Conservation (phyloP, 2,329 filamentous ascomycete genomes). For the Neofusicoccum sp. region DNA sequence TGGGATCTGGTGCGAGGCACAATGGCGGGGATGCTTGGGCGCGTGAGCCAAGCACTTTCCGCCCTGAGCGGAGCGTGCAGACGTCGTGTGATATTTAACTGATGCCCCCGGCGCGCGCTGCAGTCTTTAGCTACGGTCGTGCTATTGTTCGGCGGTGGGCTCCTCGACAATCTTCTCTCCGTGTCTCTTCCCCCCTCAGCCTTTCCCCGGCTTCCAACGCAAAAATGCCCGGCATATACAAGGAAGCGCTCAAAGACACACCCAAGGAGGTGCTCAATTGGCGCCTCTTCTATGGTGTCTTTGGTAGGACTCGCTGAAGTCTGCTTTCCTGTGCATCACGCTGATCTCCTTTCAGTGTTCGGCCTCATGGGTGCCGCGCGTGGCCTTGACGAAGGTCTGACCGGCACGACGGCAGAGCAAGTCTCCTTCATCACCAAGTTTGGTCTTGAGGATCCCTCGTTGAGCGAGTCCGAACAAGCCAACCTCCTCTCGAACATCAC, state of each 20-base stretch:
- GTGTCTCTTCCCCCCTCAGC: neutral
- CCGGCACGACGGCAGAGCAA: slow-evolving; percentile 62
- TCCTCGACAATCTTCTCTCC: neutral
- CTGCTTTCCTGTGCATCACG: neutral
- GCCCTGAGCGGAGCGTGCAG: slow-evolving; percentile 3
- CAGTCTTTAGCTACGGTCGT: slow-evolving; percentile 10
- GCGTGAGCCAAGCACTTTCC: slow-evolving; percentile 9
- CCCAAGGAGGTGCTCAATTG: slow-evolving; percentile 75
- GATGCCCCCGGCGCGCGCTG: neutral
- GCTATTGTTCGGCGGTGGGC: slow-evolving; percentile 5
- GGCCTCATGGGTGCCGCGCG: slow-evolving; percentile 76
- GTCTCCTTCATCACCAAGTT: slow-evolving; percentile 40
- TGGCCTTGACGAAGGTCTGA: slow-evolving; percentile 80
- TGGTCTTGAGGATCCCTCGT: slow-evolving; percentile 36
- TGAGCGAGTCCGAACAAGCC: slow-evolving; percentile 35
- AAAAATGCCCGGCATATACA: slow-evolving; percentile 29
- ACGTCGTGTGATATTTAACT: slow-evolving; percentile 4
- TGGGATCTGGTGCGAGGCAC: neutral
- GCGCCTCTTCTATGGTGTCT: slow-evolving; percentile 75
- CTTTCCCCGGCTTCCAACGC: neutral
- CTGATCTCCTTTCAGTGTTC: slow-evolving; percentile 48
- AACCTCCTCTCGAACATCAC: slow-evolving; percentile 65
- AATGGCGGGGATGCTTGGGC: slow-evolving; percentile 6
- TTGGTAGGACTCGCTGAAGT: slow-evolving; percentile 39
- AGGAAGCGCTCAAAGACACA: slow-evolving; percentile 60